A percentile compares a stretch with the other conserved stretches of the same genome.
These are phyloP conservation scores for Boletus bicolor DNA, from an alignment of 768 basidiomycete genomes.

Conservation along the genomic window DNA sequence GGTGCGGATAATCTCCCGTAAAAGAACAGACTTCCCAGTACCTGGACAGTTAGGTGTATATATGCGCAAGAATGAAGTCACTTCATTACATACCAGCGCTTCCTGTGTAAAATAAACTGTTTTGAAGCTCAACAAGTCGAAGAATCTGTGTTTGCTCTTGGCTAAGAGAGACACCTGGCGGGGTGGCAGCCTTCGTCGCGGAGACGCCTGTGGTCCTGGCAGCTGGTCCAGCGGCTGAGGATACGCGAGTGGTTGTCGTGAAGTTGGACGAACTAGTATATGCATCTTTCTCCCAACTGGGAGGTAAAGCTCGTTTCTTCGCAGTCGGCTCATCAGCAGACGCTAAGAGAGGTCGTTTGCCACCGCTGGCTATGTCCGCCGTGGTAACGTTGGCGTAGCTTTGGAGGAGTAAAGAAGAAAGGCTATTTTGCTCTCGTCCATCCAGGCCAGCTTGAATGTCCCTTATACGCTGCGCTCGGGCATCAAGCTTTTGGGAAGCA, in stretches of 20 bases:
- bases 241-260: conserved; percentile 6
- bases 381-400: conserved; percentile 13
- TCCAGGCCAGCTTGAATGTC: conserved; percentile 58
- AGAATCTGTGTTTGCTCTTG: conserved; percentile 84
- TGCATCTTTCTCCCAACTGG: conserved; percentile 42
- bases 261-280: conserved; percentile 37
- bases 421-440: conserved; percentile 35
- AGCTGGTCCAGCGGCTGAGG: conserved; percentile 15
- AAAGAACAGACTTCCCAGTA: conserved; percentile 93
- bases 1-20: conserved; percentile 84
- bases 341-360: conserved; percentile 32
- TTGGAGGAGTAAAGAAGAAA: conserved; percentile 8
- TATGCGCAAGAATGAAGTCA: conserved; percentile 15
- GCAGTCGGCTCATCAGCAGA: conserved; percentile 27
- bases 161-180: conserved; percentile 60
- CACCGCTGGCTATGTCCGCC: conserved; percentile 23
- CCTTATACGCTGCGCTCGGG: conserved; percentile 43
- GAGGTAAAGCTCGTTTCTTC: conserved; percentile 60
- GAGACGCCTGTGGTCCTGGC: conserved; percentile 5
- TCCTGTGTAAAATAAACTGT: conserved; percentile 93
- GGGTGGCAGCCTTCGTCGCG: neutral
- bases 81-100: conserved; percentile 72
- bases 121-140: conserved; percentile 64
- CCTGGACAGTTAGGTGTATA: conserved; percentile 45
- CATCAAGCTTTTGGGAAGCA: conserved; percentile 20